Conservation (phyloP, 192 early-diverging fungal genomes). For the Thamnidium elegans region DNA sequence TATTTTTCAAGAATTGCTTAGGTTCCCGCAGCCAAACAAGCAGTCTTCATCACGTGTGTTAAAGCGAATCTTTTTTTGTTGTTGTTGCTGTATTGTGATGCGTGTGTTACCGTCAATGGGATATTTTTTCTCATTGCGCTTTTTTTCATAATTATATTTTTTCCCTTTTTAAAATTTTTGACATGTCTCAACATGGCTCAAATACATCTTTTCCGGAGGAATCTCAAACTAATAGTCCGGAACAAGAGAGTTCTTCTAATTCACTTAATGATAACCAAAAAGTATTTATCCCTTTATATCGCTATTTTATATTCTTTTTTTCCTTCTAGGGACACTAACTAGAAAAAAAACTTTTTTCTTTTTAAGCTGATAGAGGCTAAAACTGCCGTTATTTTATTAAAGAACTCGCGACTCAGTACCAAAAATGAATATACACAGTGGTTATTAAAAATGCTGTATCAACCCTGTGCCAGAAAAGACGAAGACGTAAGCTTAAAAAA, state of each 20-base stretch:
- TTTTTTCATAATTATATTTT: no score
- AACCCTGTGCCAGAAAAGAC: conserved; percentile 19
- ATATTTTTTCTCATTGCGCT: no score
- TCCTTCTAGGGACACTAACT: no score
- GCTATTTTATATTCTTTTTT: background rate
- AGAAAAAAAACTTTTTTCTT: background rate
- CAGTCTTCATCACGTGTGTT: background rate
- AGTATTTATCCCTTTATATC: background rate
- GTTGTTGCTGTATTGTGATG: no score
- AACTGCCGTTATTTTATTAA: conserved; percentile 24
- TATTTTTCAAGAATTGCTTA: background rate
- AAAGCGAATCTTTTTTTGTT: no score
- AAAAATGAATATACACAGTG: conserved; percentile 36
- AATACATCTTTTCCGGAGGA: background rate
- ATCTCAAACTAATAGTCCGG: background rate
- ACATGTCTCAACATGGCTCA: background rate
- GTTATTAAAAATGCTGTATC: conserved; percentile 19
- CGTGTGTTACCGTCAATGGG: no score
- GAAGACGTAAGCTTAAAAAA: conserved; percentile 12
- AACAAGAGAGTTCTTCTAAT: no score
- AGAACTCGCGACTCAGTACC: conserved; percentile 23
- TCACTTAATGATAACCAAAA: no score
- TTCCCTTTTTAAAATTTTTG: background rate
- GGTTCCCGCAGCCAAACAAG: background rate
- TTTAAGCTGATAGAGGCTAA: conserved; percentile 29